Conservation (phyloP, 257 asterid genomes). For the Anisodus tanguticus region DNA sequence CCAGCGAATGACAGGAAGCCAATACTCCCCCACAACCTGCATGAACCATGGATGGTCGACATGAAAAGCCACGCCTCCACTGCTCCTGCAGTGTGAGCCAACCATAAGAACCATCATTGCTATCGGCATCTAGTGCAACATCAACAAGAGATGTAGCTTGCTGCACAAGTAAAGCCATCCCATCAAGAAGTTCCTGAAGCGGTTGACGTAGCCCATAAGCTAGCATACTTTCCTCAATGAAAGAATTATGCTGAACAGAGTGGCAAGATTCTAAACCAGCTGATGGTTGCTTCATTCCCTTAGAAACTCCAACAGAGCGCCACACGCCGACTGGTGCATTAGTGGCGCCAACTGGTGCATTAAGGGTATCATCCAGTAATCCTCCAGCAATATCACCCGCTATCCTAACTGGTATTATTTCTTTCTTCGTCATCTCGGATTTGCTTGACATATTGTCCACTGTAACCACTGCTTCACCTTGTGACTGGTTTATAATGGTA, state of each 20-base stretch:
- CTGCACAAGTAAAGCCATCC: constrained; percentile 88
- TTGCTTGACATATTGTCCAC: constrained; percentile 63
- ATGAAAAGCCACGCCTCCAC: constrained; percentile 94
- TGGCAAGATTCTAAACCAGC: constrained; percentile 71
- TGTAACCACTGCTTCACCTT: constrained; percentile 68
- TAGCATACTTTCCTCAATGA: constrained; percentile 87
- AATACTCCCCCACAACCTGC: constrained; percentile 99
- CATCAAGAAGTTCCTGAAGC: constrained; percentile 97
- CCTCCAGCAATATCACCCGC: constrained; percentile 97
- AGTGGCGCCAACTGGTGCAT: constrained; percentile 82
- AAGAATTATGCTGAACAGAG: constrained; percentile 73
- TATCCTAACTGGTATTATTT: constrained; percentile 76
- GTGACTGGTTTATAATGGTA: constrained; percentile 55
- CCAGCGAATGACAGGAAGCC: constrained; percentile 93
- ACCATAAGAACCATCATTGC: constrained; percentile 95
- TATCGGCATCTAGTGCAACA: constrained; percentile 92
- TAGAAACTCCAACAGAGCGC: constrained; percentile 86
- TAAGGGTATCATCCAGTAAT: constrained; percentile 71
- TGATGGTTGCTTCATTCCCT: constrained; percentile 62
- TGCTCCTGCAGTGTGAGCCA: constrained; percentile 99
- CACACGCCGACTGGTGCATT: constrained; percentile 97
- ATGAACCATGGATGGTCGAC: constrained; percentile 98
- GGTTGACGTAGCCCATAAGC: constrained; percentile 93
- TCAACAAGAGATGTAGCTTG: constrained; percentile 99
- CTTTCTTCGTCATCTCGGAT: constrained; percentile 84